Evolutionary conservation across 805 yeast genomes (phyloP), one percentile per base, ranked within the genome.

Genomic region (Saturnispora serradocipensis): DNA sequence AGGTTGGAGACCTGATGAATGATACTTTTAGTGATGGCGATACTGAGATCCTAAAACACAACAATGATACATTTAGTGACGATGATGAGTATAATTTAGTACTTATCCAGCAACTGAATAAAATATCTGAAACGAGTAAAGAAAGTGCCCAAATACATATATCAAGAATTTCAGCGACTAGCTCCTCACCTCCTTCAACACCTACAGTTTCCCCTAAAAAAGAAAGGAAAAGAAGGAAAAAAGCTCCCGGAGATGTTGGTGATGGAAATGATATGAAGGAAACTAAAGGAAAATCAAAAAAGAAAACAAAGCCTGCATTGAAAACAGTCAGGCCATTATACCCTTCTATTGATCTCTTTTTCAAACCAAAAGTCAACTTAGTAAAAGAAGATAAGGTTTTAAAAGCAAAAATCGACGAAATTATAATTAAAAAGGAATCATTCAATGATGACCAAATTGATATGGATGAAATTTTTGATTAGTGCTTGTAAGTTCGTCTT

Each of bases 21-120:
- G 51, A 49, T 38, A 42, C 47, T 8, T 49, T 49, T 27, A 49
- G 51, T 43, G 51, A 49, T 44, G 51, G 45, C 4, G 50, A 48
- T 32, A 38, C 49, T 1, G 50, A 15, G 11, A 34, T 36, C 11
- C 10, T 40, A 13, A 25, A 49, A 18, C 38, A 16, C 27, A 38
- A 9, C 9, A 39, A 38, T 35, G 51, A 49, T 16, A 16, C 45
- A 34, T 49, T 49, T 25, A 49, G 51, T 43, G 51, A 49, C 36
- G 51, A 49, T 44, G 30, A 32, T 2, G 51, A 49, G 4, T 47
- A 49, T 35, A 40, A 43, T 8, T 22, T 36, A 7, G 7, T 32
- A 3, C 35, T 49, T n/a, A 34, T 49, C 16, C 35, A 38, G 11
- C 34, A 49, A 16, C 36, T 49, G 47, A 43, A 35, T 20, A 34